Base-by-base conservation (phyloP, 176 grass and related monocot genomes). In the Hsuehochloa calcarea region DNA sequence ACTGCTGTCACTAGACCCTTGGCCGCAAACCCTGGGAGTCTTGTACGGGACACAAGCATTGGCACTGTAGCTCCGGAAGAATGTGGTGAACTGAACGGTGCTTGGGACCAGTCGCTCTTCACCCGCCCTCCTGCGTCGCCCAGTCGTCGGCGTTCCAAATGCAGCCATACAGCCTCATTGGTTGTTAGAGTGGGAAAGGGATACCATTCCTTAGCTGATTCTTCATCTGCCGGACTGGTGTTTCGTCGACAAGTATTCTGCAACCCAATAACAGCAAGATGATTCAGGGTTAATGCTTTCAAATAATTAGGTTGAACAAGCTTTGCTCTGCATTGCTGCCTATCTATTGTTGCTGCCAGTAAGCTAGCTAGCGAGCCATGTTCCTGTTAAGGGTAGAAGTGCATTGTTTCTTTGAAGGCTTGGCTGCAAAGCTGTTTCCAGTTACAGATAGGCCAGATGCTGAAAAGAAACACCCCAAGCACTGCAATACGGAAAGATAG, bases 231-330 rank as follows among this genome's bases (percentile, higher is more conserved):
- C 88, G 91, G 80, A 95, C 69, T 40, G 90, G 85, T 54, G 52
- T 73, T 46, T 75, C 82, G 40, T 95, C 91, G 2, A 95, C 93
- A 84, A 95, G 84, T 90, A 92, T 90, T 45, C 93, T 90, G 85
- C 74, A 84, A 67, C 14, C 3, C 19, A 50, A 49, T 13, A 61
- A 56, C 3, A 55, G 41, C 3, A 22, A 55, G 4, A 90, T n/a
- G n/a, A n/a, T n/a, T n/a, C n/a, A n/a, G n/a, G n/a, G n/a, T n/a
- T n/a, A n/a, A n/a, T n/a, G n/a, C n/a, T n/a, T n/a, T n/a, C n/a
- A n/a, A n/a, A n/a, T n/a, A n/a, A n/a, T n/a, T n/a, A n/a, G n/a
- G n/a, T n/a, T n/a, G n/a, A n/a, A n/a, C n/a, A n/a, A n/a, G n/a
- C n/a, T n/a, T n/a, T n/a, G n/a, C n/a, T n/a, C n/a, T n/a, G n/a